Evolutionary conservation across 805 yeast species (phyloP).

Genomic region (Candida maltosa): DNA sequence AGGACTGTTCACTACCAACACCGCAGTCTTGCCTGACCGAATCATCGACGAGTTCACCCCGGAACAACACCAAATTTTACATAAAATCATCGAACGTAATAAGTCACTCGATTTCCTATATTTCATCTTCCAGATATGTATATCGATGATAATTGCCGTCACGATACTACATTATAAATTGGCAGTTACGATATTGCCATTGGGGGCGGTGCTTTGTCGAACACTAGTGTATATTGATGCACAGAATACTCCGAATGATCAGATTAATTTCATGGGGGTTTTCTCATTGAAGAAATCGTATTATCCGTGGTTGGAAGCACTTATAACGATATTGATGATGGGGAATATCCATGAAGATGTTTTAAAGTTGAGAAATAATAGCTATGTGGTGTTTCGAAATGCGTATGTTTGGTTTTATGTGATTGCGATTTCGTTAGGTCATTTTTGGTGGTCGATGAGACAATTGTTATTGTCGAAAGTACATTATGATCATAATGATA

Average conservation of each 20-base stretch:
- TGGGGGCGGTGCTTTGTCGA: constrained; percentile 25
- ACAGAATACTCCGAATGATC: constrained; percentile 21
- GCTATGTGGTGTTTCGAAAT: constrained; percentile 2
- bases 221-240: constrained; percentile 28
- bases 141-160: constrained; percentile 18
- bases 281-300: constrained; percentile 15
- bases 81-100: constrained; percentile 13
- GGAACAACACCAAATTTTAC: constrained; percentile 13
- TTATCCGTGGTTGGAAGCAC: constrained; percentile 6
- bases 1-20: constrained; percentile 14
- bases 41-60: constrained; percentile 12
- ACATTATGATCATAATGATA: constrained; percentile 14
- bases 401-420: constrained; percentile 10
- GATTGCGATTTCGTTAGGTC: constrained; percentile 15
- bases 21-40: constrained; percentile 19
- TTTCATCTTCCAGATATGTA: constrained; percentile 21
- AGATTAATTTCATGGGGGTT: constrained; percentile 20
- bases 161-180: constrained; percentile 15
- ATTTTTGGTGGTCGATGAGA: constrained; percentile 27
- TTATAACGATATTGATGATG: constrained; percentile 7
- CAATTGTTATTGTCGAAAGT: constrained; percentile 13
- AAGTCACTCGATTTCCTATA: constrained; percentile 29
- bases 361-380: not conserved
- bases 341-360: constrained; percentile 4
- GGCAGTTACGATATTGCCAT: constrained; percentile 10